phyloP scores from a whole-genome alignment of 495 filamentous ascomycete genomes.

The Penicillium pancosmium region DNA sequence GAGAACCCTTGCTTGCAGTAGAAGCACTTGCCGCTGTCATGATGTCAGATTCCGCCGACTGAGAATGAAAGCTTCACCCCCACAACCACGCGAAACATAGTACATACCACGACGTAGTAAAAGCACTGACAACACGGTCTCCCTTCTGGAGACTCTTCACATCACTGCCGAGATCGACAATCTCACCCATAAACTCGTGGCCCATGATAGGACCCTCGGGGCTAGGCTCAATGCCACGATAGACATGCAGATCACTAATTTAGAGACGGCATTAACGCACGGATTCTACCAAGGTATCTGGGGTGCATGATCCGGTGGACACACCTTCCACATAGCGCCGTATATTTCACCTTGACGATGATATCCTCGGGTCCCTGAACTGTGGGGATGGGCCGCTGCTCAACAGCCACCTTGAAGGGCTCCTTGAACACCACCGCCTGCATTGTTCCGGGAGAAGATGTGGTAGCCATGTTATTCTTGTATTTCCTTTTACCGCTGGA shows the following conservation, averaged over 20 bases:
- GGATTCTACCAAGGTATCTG: neutral
- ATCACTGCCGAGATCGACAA: slow-evolving; percentile 65
- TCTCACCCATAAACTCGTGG: slow-evolving; percentile 76
- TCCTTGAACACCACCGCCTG: slow-evolving; percentile 54
- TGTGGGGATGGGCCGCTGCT: slow-evolving; percentile 52
- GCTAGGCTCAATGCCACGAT: slow-evolving; percentile 75
- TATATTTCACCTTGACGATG: slow-evolving; percentile 82
- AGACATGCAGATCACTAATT: slow-evolving; percentile 84
- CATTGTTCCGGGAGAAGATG: slow-evolving; percentile 40
- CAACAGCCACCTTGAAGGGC: slow-evolving; percentile 49
- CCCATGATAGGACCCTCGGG: slow-evolving; percentile 69
- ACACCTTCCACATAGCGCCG: slow-evolving; percentile 89
- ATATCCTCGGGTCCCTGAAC: slow-evolving; percentile 75
- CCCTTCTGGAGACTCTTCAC: slow-evolving; percentile 74
- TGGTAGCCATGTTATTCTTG: slow-evolving; percentile 6
- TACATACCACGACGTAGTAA: slow-evolving; percentile 83
- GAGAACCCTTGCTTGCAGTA: slow-evolving; percentile 85
- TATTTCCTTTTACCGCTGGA: neutral
- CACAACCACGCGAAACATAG: neutral
- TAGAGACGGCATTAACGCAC: neutral
- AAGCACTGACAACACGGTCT: slow-evolving; percentile 79
- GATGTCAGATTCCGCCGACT: slow-evolving; percentile 12
- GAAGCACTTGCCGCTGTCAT: slow-evolving; percentile 74
- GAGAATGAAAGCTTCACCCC: neutral
- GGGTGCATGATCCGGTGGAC: slow-evolving; percentile 26